Percentiles rank a stretch among this genome's conserved stretches.
phyloP scores from a whole-genome alignment of 352 stramenopile genomes.

The Thraustochytrium sp. region DNA sequence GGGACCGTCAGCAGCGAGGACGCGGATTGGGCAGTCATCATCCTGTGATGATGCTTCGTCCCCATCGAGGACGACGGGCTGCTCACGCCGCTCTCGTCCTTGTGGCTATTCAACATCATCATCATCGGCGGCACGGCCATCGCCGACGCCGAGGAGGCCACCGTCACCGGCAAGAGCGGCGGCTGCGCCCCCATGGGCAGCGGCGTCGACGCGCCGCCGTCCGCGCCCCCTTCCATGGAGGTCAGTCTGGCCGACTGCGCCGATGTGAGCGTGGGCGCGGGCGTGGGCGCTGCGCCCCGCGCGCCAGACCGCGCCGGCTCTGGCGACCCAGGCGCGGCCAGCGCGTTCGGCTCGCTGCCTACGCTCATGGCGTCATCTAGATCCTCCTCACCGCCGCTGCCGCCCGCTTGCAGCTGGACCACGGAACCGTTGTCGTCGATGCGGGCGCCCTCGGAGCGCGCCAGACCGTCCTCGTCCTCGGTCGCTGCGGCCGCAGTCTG shows the following conservation, averaged over 20 bases:
- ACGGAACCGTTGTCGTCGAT: neutral
- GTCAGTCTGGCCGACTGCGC: too few species aligned
- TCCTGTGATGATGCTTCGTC: too few species aligned
- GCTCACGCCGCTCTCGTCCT: too few species aligned
- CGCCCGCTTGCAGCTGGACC: too few species aligned
- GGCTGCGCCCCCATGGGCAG: neutral
- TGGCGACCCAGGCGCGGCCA: neutral
- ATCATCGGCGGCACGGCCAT: neutral
- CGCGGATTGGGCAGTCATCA: too few species aligned
- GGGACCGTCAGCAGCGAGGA: too few species aligned
- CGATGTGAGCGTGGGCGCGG: neutral
- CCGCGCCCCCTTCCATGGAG: neutral
- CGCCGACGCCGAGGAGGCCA: neutral
- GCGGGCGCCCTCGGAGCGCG: neutral
- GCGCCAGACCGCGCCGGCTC: neutral
- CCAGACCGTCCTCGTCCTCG: neutral
- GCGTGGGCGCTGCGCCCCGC: neutral
- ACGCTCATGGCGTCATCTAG: neutral
- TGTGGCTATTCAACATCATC: neutral
- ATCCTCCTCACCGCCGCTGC: neutral
- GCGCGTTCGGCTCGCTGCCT: neutral
- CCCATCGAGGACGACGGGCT: too few species aligned
- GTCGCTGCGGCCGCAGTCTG: neutral
- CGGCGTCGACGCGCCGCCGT: neutral
- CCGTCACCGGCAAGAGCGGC: neutral